Evolutionary conservation across 768 basidiomycete genomes (phyloP).

Genomic region (Lactarius sp.): DNA sequence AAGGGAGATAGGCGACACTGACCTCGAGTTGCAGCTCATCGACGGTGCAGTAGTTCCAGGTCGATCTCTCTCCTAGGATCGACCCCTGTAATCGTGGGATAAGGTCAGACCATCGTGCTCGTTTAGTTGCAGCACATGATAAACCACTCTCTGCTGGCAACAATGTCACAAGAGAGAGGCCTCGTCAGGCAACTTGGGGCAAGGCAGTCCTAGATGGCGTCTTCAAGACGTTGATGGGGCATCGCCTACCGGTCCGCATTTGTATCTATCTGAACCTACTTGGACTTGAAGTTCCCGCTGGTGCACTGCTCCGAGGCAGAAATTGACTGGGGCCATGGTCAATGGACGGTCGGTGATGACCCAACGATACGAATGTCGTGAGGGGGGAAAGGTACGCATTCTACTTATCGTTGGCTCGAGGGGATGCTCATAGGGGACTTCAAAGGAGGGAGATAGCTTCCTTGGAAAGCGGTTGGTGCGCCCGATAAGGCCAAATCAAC

Average conservation of each 20-base stretch:
- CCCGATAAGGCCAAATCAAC: neutral
- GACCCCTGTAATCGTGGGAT: neutral
- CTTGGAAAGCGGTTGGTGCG: constrained; percentile 15
- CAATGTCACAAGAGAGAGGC: constrained; percentile 8
- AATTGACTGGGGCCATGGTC: constrained; percentile 1
- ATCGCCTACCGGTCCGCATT: neutral
- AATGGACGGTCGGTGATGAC: constrained; percentile 10
- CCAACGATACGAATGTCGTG: constrained; percentile 11
- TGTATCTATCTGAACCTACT: neutral
- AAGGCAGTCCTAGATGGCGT: constrained; percentile 14
- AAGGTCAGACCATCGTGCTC: constrained; percentile 9
- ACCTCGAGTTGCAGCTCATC: constrained; percentile 15
- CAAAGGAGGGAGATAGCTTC: constrained; percentile 7
- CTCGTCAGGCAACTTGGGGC: constrained; percentile 13
- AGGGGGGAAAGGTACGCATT: constrained; percentile 1
- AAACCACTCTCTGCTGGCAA: constrained; percentile 4
- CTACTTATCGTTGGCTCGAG: neutral
- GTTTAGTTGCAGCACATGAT: constrained; percentile 14
- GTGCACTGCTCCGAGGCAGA: constrained; percentile 6
- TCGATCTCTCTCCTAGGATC: neutral
- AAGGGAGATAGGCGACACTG: neutral
- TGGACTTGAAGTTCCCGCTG: constrained; percentile 11
- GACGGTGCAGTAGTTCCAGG: constrained; percentile 12
- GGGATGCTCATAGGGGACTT: neutral
- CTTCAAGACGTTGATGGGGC: constrained; percentile 18